Evolutionary conservation across 83 land plant species (phyloP).

Genomic region (Picea abies): DNA sequence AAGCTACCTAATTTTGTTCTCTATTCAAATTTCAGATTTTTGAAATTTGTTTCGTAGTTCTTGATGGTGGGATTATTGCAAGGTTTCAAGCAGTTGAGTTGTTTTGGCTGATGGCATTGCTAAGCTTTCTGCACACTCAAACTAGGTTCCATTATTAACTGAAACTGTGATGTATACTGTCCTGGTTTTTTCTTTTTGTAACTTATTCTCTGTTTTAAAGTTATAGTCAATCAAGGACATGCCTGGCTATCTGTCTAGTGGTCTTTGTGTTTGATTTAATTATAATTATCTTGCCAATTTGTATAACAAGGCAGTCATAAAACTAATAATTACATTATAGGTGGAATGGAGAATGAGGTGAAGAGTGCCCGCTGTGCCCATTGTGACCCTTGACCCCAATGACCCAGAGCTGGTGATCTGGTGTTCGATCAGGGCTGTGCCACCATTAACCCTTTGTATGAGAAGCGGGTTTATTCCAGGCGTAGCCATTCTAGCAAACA

Average conservation of each 20-base stretch:
- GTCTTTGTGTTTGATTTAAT: background rate
- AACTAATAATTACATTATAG: background rate
- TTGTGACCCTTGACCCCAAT: too few relatives aligned
- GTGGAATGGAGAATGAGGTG: background rate
- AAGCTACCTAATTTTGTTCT: background rate
- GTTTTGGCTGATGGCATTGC: background rate
- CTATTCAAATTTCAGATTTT: background rate
- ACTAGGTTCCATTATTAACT: too few relatives aligned
- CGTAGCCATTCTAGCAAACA: too few relatives aligned
- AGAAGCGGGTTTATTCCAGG: too few relatives aligned
- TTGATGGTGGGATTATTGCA: background rate
- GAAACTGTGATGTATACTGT: background rate
- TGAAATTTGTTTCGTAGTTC: background rate
- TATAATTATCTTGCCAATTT: background rate
- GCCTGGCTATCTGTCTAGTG: background rate
- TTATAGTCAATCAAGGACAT: background rate
- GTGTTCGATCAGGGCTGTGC: too few relatives aligned
- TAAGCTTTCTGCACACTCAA: too few relatives aligned
- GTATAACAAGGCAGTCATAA: background rate
- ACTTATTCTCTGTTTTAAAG: background rate
- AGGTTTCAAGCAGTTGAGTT: background rate
- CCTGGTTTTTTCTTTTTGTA: background rate
- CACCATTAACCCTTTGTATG: too few relatives aligned
- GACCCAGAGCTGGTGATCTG: too few relatives aligned
- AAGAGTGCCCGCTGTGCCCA: background rate